phyloP scores from a whole-genome alignment of 2,329 filamentous ascomycete genomes.

The Pyrenophora graminea region DNA sequence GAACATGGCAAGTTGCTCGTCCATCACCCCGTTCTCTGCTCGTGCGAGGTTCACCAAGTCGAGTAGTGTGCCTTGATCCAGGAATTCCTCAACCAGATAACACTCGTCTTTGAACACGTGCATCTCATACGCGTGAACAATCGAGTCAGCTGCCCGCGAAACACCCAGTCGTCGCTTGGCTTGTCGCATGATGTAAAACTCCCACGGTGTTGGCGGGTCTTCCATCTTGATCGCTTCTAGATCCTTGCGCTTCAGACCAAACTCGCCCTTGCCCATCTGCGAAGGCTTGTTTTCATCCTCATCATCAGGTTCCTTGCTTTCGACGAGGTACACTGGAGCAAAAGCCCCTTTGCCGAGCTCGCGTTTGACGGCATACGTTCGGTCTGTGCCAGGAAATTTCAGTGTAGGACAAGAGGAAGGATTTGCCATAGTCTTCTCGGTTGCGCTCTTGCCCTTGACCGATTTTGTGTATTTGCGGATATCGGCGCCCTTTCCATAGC shows the following conservation, averaged over 20 bases:
- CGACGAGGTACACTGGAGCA: slow-evolving; percentile 90
- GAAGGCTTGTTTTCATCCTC: slow-evolving; percentile 51
- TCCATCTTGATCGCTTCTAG: slow-evolving; percentile 96
- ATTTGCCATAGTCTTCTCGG: slow-evolving; percentile 65
- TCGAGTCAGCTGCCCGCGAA: slow-evolving; percentile 71
- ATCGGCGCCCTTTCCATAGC: slow-evolving; percentile 69
- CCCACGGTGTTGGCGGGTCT: slow-evolving; percentile 84
- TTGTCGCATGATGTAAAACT: slow-evolving; percentile 92
- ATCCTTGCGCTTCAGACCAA: slow-evolving; percentile 60
- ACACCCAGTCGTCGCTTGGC: slow-evolving; percentile 76
- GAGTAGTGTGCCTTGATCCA: slow-evolving; percentile 89
- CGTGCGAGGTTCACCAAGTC: slow-evolving; percentile 89
- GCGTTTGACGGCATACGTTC: slow-evolving; percentile 76
- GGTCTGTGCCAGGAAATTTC: slow-evolving; percentile 66
- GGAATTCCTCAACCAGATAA: slow-evolving; percentile 85
- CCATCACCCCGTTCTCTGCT: slow-evolving; percentile 75
- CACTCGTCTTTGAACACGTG: slow-evolving; percentile 90
- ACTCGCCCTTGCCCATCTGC: slow-evolving; percentile 66
- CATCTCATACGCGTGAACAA: slow-evolving; percentile 85
- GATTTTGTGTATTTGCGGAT: slow-evolving; percentile 82
- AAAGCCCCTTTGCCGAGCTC: slow-evolving; percentile 94
- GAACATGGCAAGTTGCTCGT: slow-evolving; percentile 92
- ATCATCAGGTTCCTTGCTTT: slow-evolving; percentile 64
- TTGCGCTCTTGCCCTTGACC: slow-evolving; percentile 55
- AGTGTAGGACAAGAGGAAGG: slow-evolving; percentile 66